Conservation (phyloP, 139 green algal genomes). For the Chlorella sp. region DNA sequence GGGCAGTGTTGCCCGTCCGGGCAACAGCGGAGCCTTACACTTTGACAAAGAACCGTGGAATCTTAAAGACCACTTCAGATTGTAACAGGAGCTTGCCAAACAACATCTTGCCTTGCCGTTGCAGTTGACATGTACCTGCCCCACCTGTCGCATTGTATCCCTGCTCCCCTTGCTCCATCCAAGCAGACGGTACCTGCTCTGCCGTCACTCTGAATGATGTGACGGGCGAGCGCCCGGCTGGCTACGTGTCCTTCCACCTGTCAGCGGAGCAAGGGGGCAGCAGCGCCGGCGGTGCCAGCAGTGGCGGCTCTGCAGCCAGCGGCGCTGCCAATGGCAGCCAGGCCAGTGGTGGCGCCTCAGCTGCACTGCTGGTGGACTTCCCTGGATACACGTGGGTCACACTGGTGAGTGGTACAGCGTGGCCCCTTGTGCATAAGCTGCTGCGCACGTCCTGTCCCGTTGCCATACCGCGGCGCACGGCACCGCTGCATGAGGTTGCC, state of each 20-base stretch:
- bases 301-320: neutral
- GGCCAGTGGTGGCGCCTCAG: too few species aligned
- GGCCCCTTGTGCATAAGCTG: too few species aligned
- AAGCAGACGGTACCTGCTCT: neutral
- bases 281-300: neutral
- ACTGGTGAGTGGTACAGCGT: neutral
- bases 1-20: neutral
- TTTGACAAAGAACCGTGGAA: too few species aligned
- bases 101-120: neutral
- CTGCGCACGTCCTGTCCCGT: too few species aligned
- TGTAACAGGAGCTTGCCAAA: too few species aligned
- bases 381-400: neutral
- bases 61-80: too few species aligned
- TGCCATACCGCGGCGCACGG: too few species aligned
- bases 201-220: neutral
- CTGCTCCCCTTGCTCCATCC: neutral
- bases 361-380: neutral
- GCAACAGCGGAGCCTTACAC: neutral
- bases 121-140: too few species aligned
- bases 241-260: neutral
- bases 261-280: neutral
- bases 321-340: neutral
- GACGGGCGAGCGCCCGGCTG: neutral
- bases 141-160: too few species aligned
- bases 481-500: too few species aligned